Base-by-base conservation (phyloP, 805 yeast genomes). In the Candida namnaoensis region DNA sequence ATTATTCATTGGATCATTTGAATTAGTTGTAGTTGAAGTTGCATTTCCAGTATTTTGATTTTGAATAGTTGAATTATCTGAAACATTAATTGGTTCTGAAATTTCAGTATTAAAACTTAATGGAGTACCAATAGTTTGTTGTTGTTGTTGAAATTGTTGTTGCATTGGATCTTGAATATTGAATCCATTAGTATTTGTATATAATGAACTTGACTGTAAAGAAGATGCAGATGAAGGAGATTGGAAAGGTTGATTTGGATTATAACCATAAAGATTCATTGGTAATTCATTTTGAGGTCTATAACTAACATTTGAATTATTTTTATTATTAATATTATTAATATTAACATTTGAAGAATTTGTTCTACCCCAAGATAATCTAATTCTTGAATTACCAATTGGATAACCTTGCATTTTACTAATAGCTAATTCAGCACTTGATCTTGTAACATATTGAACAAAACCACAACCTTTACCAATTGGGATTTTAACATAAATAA, bases 351-450 rank as follows among this genome's bases (percentile, higher is more conserved):
- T 30, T 30, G 33, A 30, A 11, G 53, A 44, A 33, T 49, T 53
- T 5, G 84, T 76, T 50, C 88, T 73, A 28, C 96, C 96, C 96
- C 96, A 88, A 40, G 91, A 81, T 44, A 88, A 71, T 51, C 95
- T 71, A 38, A 88, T 80, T 46, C 91, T 72, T 43, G 86, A 81
- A 44, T 86, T 88, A 39, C 90, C 91, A 51, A 88, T 81, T 33
- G 88, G 87, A 57, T 79, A 86, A 9, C 95, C 95, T 62, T 88
- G 95, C 95, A 88, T 83, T 47, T 81, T 83, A 32, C 76, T 69
- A 47, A 88, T 84, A 10, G 96, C 95, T 41, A 72, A 72, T 61
- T 90, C 96, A 2, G 96, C 96, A 50, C 86, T 79, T 36, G 78
- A 77, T 43, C 95, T 69, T 41, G 81, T 76, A 35, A 78, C 75